Base-by-base conservation (phyloP, 495 filamentous ascomycete genomes). In the Penicillium robsamsonii region DNA sequence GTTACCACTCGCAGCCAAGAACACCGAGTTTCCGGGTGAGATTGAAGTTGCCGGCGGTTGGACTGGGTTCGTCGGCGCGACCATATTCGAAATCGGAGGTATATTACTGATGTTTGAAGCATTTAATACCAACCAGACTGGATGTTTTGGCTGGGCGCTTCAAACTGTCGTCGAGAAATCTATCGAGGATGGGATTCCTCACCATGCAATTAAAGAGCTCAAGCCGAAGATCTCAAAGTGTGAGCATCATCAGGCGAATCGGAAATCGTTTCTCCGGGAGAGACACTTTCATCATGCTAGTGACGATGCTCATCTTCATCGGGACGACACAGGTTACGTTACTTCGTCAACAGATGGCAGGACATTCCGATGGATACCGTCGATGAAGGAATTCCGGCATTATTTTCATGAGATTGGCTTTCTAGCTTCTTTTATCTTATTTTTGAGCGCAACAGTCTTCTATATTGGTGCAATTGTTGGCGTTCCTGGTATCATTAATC, bases 81-180 rank as follows among this genome's bases (percentile, higher is more conserved):
- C 84, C 0, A 69, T 90, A 4, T 89, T 90, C 64, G 84, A 87
- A 61, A 53, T 88, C 17, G 87, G 86, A 0, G 83, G 80, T 55
- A 66, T 90, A 0, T 63, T 90, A 22, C 68, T 90, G 13, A 75
- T 90, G 61, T 65, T 87, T 4, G 88, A 91, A 63, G 87, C 86
- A 10, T 73, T 89, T 5, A 89, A 90, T 67, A 84, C 84, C 53
- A 84, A 85, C 53, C 70, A 80, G 17, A 71, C 79, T 0, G 84
- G 81, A 12, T 90, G 87, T 65, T 89, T 90, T 68, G 87, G 87
- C 15, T 90, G 85, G 86, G 87, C 87, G 0, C 38, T 88, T 18
- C 79, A 85, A 51, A 73, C 71, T 41, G 70, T 75, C 7, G 25
- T 82, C 11, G 75, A 74, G 18, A 67, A 68, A 48, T 55, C 65